Evolutionary conservation across 331 rosid species (phyloP).

Genomic region (Pyrus hybrid): DNA sequence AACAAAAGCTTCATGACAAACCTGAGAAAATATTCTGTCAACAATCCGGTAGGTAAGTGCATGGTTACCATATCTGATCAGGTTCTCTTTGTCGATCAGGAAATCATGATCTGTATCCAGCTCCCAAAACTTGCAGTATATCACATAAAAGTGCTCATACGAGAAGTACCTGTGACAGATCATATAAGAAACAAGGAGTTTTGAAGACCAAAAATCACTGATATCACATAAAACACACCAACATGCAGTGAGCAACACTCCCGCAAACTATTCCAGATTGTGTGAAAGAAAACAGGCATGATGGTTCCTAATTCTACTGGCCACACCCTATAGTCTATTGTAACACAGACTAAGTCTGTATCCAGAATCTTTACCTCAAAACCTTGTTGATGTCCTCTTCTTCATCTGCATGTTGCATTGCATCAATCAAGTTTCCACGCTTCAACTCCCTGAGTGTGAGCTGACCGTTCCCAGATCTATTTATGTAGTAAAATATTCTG

Average conservation of each 20-base stretch:
- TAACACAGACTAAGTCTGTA: neutral
- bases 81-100: constrained; percentile 95
- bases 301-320: neutral
- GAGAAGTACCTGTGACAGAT: constrained; percentile 72
- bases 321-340: neutral
- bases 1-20: constrained; percentile 27
- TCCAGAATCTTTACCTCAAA: constrained; percentile 54
- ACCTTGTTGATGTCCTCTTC: constrained; percentile 99
- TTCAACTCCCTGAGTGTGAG: constrained; percentile 93
- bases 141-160: constrained; percentile 93
- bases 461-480: constrained; percentile 83
- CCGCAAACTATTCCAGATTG: neutral
- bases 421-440: constrained; percentile 93
- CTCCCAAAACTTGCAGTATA: constrained; percentile 99
- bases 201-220: neutral
- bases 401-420: constrained; percentile 98
- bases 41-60: constrained; percentile 98
- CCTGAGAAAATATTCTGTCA: constrained; percentile 99
- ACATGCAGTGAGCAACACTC: neutral
- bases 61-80: constrained; percentile 96
- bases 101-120: constrained; percentile 98
- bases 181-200: neutral
- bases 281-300: neutral
- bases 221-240: neutral
- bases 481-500: constrained; percentile 39